These are phyloP conservation scores for Verbena officinalis DNA, from an alignment of 257 asterid species.

Conservation along the genomic window DNA sequence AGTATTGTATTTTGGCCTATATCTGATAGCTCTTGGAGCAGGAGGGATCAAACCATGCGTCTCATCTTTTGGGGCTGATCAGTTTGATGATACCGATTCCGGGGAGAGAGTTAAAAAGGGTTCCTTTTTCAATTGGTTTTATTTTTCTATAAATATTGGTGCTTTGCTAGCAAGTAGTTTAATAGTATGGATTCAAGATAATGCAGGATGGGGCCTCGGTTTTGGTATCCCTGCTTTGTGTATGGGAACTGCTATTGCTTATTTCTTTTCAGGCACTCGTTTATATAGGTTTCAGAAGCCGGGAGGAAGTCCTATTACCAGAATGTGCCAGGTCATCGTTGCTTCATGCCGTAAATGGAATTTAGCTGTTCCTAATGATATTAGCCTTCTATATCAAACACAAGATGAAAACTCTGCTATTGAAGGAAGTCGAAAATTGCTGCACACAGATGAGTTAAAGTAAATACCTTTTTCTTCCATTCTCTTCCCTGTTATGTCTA, in stretches of 20 bases:
- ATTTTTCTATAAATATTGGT: constrained; percentile 88
- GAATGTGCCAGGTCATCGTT: constrained; percentile 91
- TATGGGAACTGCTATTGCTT: constrained; percentile 77
- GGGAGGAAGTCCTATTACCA: constrained; percentile 95
- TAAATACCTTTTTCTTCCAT: constrained; percentile 17
- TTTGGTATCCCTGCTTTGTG: constrained; percentile 86
- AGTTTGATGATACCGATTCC: constrained; percentile 90
- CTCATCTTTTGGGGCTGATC: constrained; percentile 96
- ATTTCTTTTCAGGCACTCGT: constrained; percentile 82
- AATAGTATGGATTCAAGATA: constrained; percentile 96
- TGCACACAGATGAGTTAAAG: constrained; percentile 84
- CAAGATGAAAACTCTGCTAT: constrained; percentile 82
- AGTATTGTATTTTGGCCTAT: constrained; percentile 75
- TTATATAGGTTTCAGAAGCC: constrained; percentile 95
- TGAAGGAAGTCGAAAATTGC: constrained; percentile 87
- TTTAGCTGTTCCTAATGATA: constrained; percentile 58
- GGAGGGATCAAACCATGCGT: constrained; percentile 99
- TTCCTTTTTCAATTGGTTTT: constrained; percentile 95
- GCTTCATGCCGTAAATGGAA: constrained; percentile 80
- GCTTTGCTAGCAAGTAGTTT: constrained; percentile 86
- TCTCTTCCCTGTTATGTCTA: too few relatives aligned
- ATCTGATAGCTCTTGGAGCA: constrained; percentile 89
- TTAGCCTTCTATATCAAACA: constrained; percentile 73
- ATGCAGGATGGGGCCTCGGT: constrained; percentile 97
- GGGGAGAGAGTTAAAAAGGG: constrained; percentile 92